These are phyloP conservation scores for Fusarium chuoi DNA, from an alignment of 2,329 filamentous ascomycete species.

Conservation along the genomic window DNA sequence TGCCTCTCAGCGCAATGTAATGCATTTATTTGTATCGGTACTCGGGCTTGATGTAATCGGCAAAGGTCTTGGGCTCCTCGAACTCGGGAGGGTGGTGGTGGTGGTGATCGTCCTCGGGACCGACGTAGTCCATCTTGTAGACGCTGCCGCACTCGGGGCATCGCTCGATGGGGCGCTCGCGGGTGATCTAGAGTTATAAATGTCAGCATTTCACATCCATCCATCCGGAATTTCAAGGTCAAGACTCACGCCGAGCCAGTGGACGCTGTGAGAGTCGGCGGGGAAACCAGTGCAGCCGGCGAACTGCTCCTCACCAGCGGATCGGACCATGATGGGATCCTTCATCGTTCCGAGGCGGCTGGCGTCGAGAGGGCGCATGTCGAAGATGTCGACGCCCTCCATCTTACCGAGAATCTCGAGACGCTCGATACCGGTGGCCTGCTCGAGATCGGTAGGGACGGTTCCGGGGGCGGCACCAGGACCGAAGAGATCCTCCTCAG, in stretches of 20 bases:
- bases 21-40: slow-evolving; percentile 76
- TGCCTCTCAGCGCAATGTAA: slow-evolving; percentile 38
- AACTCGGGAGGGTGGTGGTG: slow-evolving; percentile 69
- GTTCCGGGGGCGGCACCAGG: slow-evolving; percentile 85
- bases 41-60: slow-evolving; percentile 93
- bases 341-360: slow-evolving; percentile 91
- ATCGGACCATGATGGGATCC: slow-evolving; percentile 89
- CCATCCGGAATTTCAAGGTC: slow-evolving; percentile 18
- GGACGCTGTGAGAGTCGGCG: slow-evolving; percentile 88
- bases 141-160: slow-evolving; percentile 97
- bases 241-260: slow-evolving; percentile 85
- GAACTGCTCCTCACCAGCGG: slow-evolving; percentile 95
- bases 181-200: slow-evolving; percentile 71
- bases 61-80: slow-evolving; percentile 94
- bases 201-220: slow-evolving; percentile 31
- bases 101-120: slow-evolving; percentile 79
- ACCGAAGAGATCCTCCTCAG: slow-evolving; percentile 82
- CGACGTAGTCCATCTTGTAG: slow-evolving; percentile 98
- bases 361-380: slow-evolving; percentile 95
- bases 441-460: slow-evolving; percentile 93
- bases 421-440: slow-evolving; percentile 97
- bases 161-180: slow-evolving; percentile 90
- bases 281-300: slow-evolving; percentile 95
- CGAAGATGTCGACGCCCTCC: slow-evolving; percentile 97
- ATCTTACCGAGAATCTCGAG: slow-evolving; percentile 99